phyloP scores from a whole-genome alignment of 2,329 filamentous ascomycete species.

The Apiospora koreana region DNA sequence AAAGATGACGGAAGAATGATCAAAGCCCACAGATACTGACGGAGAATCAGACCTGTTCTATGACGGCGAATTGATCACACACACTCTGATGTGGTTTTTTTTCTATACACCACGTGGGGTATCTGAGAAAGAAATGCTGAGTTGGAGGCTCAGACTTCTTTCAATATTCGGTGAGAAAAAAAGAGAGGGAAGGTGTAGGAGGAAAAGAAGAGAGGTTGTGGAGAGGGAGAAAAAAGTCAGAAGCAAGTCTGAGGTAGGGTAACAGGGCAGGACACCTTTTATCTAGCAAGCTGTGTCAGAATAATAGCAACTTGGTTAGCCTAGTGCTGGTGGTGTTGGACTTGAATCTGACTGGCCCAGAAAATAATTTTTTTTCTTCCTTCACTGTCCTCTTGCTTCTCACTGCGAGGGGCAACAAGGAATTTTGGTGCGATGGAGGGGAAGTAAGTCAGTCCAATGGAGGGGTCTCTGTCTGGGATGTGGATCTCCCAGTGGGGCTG shows the following conservation, averaged over 20 bases:
- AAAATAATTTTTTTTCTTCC: slow-evolving; percentile 12
- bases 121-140: slow-evolving; percentile 12
- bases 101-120: slow-evolving; percentile 9
- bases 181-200: slow-evolving; percentile 4
- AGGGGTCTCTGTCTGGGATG: slow-evolving; percentile 7
- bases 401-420: slow-evolving; percentile 11
- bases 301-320: not conserved
- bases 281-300: slow-evolving; percentile 1
- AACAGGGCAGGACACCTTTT: slow-evolving; percentile 7
- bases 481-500: not conserved
- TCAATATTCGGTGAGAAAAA: slow-evolving; percentile 7
- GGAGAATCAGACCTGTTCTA: slow-evolving; percentile 14
- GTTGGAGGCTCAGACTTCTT: slow-evolving; percentile 12
- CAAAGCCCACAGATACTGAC: slow-evolving; percentile 14
- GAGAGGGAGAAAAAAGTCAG: slow-evolving; percentile 9
- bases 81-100: not conserved
- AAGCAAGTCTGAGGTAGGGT: not conserved
- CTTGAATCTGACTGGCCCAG: slow-evolving; percentile 6
- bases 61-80: slow-evolving; percentile 4
- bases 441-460: not conserved
- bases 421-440: slow-evolving; percentile 12
- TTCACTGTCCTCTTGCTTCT: not conserved
- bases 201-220: slow-evolving; percentile 10
- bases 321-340: slow-evolving; percentile 9
- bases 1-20: slow-evolving; percentile 7